Evolutionary conservation across 805 yeast species (phyloP).

Genomic region (Myxozyma neotropica): DNA sequence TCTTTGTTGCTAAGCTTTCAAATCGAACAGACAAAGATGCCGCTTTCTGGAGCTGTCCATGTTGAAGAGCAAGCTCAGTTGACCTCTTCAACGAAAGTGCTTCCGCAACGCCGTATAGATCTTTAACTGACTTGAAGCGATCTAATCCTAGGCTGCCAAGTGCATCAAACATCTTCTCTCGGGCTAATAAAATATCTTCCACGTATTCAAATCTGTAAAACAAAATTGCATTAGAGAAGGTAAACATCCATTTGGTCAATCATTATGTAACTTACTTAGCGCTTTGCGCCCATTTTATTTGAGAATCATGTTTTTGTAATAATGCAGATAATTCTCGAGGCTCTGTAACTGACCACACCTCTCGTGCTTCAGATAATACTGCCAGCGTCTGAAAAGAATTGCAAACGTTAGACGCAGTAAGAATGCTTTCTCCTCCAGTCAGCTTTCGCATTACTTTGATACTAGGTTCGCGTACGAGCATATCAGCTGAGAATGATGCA

Average conservation of each 20-base stretch:
- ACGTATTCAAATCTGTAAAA: constrained; percentile 8
- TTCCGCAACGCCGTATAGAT: background rate
- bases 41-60: constrained; percentile 36
- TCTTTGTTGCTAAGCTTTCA: constrained; percentile 15
- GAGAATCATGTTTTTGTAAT: background rate
- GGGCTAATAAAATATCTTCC: constrained; percentile 19
- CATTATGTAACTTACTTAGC: constrained; percentile 1
- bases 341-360: background rate
- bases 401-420: background rate
- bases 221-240: too few relatives aligned
- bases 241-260: background rate
- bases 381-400: constrained; percentile 10
- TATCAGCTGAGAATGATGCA: background rate
- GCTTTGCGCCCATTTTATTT: constrained; percentile 1
- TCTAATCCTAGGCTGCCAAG: background rate
- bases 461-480: constrained; percentile 7
- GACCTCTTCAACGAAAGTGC: constrained; percentile 3
- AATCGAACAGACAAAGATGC: constrained; percentile 36
- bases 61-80: constrained; percentile 23
- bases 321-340: background rate
- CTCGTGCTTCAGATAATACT: constrained; percentile 12
- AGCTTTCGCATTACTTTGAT: background rate
- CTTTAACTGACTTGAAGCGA: background rate
- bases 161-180: constrained; percentile 2
- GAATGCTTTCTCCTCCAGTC: background rate